phyloP scores from a whole-genome alignment of 257 asterid species.

The Solanum bulbocastanum region DNA sequence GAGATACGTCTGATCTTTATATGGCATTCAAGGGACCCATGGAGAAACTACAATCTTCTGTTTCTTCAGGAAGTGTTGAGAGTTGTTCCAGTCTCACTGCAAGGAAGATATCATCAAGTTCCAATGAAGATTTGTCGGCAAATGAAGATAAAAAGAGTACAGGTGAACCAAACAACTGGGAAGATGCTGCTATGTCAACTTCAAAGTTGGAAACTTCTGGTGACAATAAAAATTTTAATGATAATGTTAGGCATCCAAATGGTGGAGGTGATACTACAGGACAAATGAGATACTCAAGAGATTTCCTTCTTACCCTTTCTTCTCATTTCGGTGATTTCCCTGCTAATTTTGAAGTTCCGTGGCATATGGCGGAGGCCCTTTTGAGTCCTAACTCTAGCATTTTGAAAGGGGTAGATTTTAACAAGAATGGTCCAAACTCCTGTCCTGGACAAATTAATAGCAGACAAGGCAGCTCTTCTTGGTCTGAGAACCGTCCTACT shows the following conservation, averaged over 20 bases:
- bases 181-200: slow-evolving; percentile 10
- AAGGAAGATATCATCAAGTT: neutral
- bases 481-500: slow-evolving; percentile 3
- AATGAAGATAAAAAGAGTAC: slow-evolving; percentile 10
- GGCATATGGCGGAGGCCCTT: slow-evolving; percentile 9
- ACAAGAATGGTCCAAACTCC: neutral
- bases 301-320: slow-evolving; percentile 16
- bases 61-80: slow-evolving; percentile 10
- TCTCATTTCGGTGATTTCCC: slow-evolving; percentile 15
- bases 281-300: slow-evolving; percentile 15
- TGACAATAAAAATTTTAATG: neutral
- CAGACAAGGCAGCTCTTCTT: neutral
- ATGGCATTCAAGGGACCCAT: slow-evolving; percentile 12
- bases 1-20: slow-evolving; percentile 10
- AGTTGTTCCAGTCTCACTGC: neutral
- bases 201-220: slow-evolving; percentile 2
- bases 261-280: neutral
- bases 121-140: neutral
- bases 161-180: slow-evolving; percentile 17
- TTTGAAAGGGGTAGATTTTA: neutral
- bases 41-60: slow-evolving; percentile 4
- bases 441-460: slow-evolving; percentile 3
- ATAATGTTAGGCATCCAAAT: neutral
- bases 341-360: slow-evolving; percentile 5
- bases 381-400: neutral